phyloP scores from a whole-genome alignment of 805 yeast genomes.

The Cyberlindnera amylophila region DNA sequence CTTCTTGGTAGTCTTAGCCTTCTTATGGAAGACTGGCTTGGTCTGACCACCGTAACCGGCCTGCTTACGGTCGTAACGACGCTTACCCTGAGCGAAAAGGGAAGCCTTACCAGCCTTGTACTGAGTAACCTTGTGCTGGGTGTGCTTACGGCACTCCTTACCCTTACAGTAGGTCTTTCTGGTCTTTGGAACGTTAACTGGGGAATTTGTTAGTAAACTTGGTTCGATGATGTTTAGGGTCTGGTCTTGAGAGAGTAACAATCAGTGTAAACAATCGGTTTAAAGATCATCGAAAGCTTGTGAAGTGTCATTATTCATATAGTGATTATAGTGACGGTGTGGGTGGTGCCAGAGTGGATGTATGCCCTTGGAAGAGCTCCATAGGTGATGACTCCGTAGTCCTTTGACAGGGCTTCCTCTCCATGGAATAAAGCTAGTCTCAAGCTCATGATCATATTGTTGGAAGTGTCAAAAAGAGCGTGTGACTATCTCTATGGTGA shows the following conservation, averaged over 20 bases:
- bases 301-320: no score
- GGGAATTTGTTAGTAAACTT: constrained; percentile 22
- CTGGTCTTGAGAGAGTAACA: not conserved
- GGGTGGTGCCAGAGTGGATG: no score
- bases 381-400: no score
- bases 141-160: constrained; percentile 98
- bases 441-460: no score
- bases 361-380: no score
- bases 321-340: no score
- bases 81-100: constrained; percentile 99
- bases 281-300: no score
- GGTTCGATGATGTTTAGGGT: not conserved
- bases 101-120: constrained; percentile 99
- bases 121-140: constrained; percentile 99
- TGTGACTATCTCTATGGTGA: no score
- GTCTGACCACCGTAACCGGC: constrained; percentile 99
- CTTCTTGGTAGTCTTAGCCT: constrained; percentile 99
- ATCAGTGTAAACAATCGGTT: no score
- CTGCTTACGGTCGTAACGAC: constrained; percentile 99
- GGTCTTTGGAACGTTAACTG: constrained; percentile 99
- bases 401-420: no score
- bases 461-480: no score
- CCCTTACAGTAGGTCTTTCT: constrained; percentile 99
- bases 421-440: no score
- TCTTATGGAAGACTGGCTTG: constrained; percentile 99